phyloP scores from a whole-genome alignment of 371 early-diverging fungal species.

The Cokeromyces recurvatus region DNA sequence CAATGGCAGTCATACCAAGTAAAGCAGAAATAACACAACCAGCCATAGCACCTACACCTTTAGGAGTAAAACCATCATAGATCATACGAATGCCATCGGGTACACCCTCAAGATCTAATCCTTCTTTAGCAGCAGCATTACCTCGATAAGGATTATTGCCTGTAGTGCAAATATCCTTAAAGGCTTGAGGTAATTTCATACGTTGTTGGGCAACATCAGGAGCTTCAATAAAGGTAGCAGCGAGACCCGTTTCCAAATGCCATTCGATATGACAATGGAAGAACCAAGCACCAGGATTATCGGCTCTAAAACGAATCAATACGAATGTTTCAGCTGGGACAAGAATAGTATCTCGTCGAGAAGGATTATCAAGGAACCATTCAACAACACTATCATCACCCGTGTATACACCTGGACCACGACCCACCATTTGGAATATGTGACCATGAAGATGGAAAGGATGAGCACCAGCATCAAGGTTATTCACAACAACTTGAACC shows the following conservation, averaged over 20 bases:
- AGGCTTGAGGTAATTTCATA: conserved; percentile 37
- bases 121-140: conserved; percentile 59
- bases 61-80: conserved; percentile 50
- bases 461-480: conserved; percentile 41
- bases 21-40: conserved; percentile 63
- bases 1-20: conserved; percentile 63
- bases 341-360: conserved; percentile 53
- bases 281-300: conserved; percentile 58
- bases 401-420: conserved; percentile 42
- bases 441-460: conserved; percentile 64
- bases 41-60: conserved; percentile 65
- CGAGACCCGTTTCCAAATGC: conserved; percentile 67
- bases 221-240: conserved; percentile 61
- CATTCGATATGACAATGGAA: conserved; percentile 80
- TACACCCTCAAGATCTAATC: conserved; percentile 52
- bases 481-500: conserved; percentile 57
- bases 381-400: conserved; percentile 28
- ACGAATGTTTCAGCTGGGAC: conserved; percentile 46
- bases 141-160: conserved; percentile 51
- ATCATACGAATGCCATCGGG: conserved; percentile 48
- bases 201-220: conserved; percentile 51
- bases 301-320: conserved; percentile 54
- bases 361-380: conserved; percentile 52
- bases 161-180: conserved; percentile 48
- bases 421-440: conserved; percentile 50